Evolutionary conservation across 2,329 filamentous ascomycete species (phyloP).

Genomic region (Aspergillus persii): DNA sequence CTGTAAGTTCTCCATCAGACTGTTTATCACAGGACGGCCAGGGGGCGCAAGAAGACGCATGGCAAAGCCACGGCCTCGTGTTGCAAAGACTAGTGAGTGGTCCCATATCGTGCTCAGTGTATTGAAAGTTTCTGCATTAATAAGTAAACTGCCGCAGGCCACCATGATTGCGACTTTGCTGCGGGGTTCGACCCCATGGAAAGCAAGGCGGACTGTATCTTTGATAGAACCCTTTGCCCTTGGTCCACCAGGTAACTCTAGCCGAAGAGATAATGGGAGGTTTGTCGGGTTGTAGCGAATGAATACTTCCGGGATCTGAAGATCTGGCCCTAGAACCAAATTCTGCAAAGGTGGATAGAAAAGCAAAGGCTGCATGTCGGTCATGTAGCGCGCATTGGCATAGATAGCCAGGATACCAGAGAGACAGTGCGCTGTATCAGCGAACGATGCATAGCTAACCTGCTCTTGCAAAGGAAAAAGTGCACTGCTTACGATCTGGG

Average conservation of each 20-base stretch:
- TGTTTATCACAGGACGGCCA: slow-evolving; percentile 35
- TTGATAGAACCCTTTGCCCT: slow-evolving; percentile 30
- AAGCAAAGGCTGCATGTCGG: slow-evolving; percentile 27
- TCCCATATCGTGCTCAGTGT: slow-evolving; percentile 29
- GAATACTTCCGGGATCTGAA: slow-evolving; percentile 35
- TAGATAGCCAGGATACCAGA: slow-evolving; percentile 38
- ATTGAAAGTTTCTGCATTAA: slow-evolving; percentile 25
- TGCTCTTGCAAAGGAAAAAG: slow-evolving; percentile 21
- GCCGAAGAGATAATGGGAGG: slow-evolving; percentile 31
- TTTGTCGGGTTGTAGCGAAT: slow-evolving; percentile 31
- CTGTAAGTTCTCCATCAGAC: slow-evolving; percentile 38
- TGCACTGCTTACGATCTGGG: slow-evolving; percentile 30
- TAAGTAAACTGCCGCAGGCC: slow-evolving; percentile 34
- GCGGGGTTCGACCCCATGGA: slow-evolving; percentile 36
- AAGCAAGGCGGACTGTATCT: slow-evolving; percentile 37
- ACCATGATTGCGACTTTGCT: slow-evolving; percentile 34
- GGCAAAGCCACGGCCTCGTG: slow-evolving; percentile 34
- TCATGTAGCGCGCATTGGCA: slow-evolving; percentile 35
- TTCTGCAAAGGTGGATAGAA: slow-evolving; percentile 30
- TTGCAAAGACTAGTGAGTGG: slow-evolving; percentile 32
- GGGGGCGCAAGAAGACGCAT: slow-evolving; percentile 37
- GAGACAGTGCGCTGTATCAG: slow-evolving; percentile 35
- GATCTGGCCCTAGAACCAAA: slow-evolving; percentile 28
- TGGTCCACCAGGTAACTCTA: slow-evolving; percentile 26
- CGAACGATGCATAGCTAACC: slow-evolving; percentile 29